phyloP scores from a whole-genome alignment of 805 yeast species.

The Debaryomyces castellii region DNA sequence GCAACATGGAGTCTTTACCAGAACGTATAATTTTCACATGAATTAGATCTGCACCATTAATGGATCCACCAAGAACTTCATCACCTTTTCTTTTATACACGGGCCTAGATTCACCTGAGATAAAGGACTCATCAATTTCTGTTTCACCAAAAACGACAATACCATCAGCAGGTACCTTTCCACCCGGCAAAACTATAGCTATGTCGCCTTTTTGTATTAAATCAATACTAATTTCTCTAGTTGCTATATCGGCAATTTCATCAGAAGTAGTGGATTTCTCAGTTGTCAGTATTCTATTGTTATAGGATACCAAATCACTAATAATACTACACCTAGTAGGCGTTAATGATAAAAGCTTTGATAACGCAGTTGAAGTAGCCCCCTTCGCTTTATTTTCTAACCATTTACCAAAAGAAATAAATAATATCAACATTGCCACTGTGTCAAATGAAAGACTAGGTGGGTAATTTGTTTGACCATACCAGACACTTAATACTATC shows the following conservation, averaged over 20 bases:
- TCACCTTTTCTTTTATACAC: constrained; percentile 63
- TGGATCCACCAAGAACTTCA: constrained; percentile 82
- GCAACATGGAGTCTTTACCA: constrained; percentile 82
- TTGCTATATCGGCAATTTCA: constrained; percentile 26
- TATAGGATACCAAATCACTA: constrained; percentile 34
- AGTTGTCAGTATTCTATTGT: constrained; percentile 8
- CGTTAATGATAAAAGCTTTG: constrained; percentile 74
- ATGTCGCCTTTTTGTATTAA: constrained; percentile 76
- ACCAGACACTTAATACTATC: constrained; percentile 48
- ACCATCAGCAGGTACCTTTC: constrained; percentile 92
- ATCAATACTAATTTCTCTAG: constrained; percentile 64
- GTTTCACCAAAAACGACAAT: constrained; percentile 71
- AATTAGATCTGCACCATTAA: constrained; percentile 75
- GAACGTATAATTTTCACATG: constrained; percentile 67
- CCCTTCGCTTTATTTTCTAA: constrained; percentile 92
- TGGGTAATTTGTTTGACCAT: constrained; percentile 38
- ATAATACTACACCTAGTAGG: constrained; percentile 75
- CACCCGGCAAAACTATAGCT: constrained; percentile 80
- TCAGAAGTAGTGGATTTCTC: constrained; percentile 4
- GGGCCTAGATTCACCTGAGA: constrained; percentile 90
- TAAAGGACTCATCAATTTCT: constrained; percentile 82
- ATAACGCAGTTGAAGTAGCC: constrained; percentile 84
- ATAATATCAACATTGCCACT: constrained; percentile 76
- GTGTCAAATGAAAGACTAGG: constrained; percentile 86
- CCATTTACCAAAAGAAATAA: constrained; percentile 88